Evolutionary conservation across 1,139 yeast species (phyloP), one percentile per base, ranked within the genome.

Genomic region (Magnusiomyces ingens): DNA sequence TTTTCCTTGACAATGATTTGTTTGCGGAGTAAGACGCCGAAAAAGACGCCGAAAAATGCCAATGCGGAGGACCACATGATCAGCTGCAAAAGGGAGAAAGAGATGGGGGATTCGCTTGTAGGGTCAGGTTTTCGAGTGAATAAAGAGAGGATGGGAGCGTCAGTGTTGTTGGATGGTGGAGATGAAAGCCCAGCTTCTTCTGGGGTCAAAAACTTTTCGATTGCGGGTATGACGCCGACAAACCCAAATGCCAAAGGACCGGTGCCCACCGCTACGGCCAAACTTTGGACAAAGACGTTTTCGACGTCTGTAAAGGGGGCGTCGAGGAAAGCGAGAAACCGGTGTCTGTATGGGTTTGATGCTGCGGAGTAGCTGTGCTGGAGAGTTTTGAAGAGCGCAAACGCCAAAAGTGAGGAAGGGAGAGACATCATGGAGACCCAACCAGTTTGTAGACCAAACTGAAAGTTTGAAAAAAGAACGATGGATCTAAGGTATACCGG

Each of bases 361-460:
- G 21, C 2, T 45, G 38, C n/a, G 2, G 35, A 19, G 22, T 11
- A 19, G 29, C 45, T 22, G 35, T 29, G 29, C 52, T 80, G 75
- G 2, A 79, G 48, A 1, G 61, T 61, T 60, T 81, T 84, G 71
- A 91, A 93, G 22, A 85, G 72, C 0, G 96, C 87, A 69, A 82
- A 91, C 0, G 95, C 97, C 21, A 93, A 70, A 51, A 93, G 70
- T 5, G 98, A 96, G 5, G 96, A 85, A 0, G 99, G 98, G 54
- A 93, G 73, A n/a, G 96, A 86, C 99, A 93, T 93, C 99, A 93
- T 93, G 8, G 96, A 89, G 1, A 93, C 97, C 99, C 99, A 93
- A 1, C 99, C 99, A 0, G 97, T 91, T 65, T 93, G 99, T 32
- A 93, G 74, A 1, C 99, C 99, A 68, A 93, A 93, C 66, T 91